Evolutionary conservation across 2,329 filamentous ascomycete species (phyloP), one percentile per base, ranked within the genome.

Genomic region (Boeremia exigua): DNA sequence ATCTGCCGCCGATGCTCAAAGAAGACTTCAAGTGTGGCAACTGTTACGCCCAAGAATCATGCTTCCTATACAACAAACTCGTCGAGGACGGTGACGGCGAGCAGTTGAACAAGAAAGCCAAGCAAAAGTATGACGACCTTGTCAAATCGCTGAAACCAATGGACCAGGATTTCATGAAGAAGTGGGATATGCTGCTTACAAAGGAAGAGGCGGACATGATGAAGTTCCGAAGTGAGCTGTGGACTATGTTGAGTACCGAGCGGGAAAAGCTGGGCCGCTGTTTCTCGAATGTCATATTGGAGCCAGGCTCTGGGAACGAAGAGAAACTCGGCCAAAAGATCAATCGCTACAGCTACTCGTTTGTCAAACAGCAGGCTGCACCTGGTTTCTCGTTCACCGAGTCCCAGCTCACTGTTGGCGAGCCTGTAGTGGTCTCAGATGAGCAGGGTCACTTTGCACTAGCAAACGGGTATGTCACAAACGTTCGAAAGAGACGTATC

Each of bases 341-440:
- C 79, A 97, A 98, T 72, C 88, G 92, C 25, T 98, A 89, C 70
- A 86, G 85, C 47, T 99, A 99, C 77, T 90, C 85, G 0, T 92
- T 99, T 60, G 72, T 91, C 67, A 96, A 96, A 71, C 84, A 87
- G 52, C 82, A 83, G 23, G 73, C 82, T 0, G 68, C 78, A 2
- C 65, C 86, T 0, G 82, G 82, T 0, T 93, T 95, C 68, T 96
- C 92, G 0, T 99, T 99, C 69, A 79, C 91, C 1, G 94, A 98
- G 67, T 98, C 93, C 1, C 92, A 98, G 67, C 84, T 99, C 28
- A 86, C 82, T 1, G 82, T 91, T 25, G 94, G 94, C 37, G 95
- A 99, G 69, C 94, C 95, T 0, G 88, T 98, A 45, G 95, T 99
- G n/a, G 85, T 99, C 3, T 98, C 95, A 0, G 95, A 97, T 66